phyloP scores from a whole-genome alignment of 345 rosid genomes.

The Stellera chamaejasme region DNA sequence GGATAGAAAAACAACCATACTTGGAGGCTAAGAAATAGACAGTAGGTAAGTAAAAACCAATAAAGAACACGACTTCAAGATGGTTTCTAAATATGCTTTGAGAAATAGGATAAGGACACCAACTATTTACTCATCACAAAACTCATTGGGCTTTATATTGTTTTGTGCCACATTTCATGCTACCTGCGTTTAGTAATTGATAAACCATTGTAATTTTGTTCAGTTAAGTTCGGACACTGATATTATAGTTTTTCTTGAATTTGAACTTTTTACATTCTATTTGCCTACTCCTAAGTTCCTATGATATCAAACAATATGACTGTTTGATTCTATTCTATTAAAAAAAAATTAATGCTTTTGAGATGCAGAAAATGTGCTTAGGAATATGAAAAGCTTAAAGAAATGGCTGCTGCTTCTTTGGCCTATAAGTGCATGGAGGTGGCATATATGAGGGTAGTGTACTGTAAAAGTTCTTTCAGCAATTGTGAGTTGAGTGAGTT shows the following conservation, averaged over 20 bases:
- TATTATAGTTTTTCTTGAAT: not conserved
- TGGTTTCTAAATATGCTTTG: too few species aligned
- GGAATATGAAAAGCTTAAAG: slow-evolving; percentile 48
- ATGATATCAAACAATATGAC: not conserved
- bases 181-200: too few species aligned
- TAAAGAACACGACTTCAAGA: too few species aligned
- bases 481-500: slow-evolving; percentile 54
- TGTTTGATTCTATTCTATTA: not conserved
- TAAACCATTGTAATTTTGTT: too few species aligned
- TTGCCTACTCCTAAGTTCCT: not conserved
- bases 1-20: too few species aligned
- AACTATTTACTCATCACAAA: too few species aligned
- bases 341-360: not conserved
- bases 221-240: too few species aligned
- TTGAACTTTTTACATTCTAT: not conserved
- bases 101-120: too few species aligned
- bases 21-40: too few species aligned
- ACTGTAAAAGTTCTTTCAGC: slow-evolving; percentile 31
- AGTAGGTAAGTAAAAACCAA: too few species aligned
- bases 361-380: slow-evolving; percentile 57
- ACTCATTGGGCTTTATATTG: too few species aligned
- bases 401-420: slow-evolving; percentile 76
- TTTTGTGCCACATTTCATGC: too few species aligned
- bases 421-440: slow-evolving; percentile 86
- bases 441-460: slow-evolving; percentile 59